Evolutionary conservation across 257 asterid species (phyloP).

Genomic region (Buddleja alternifolia): DNA sequence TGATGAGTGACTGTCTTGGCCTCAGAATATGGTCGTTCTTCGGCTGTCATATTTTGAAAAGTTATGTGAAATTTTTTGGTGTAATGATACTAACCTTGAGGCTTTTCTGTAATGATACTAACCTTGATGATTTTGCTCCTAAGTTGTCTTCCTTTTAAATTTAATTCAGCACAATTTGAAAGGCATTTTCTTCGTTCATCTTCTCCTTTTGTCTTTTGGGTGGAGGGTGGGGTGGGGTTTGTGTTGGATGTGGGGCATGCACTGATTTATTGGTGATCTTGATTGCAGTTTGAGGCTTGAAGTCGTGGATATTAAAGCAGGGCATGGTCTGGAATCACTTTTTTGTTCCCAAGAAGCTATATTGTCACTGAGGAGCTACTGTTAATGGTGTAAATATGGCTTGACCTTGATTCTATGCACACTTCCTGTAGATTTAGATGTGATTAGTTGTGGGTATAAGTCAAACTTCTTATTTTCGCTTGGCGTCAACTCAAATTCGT

Average conservation of each 20-base stretch:
- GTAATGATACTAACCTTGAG: background rate
- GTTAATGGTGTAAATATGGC: slow-evolving; percentile 9
- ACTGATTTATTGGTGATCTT: background rate
- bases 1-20: slow-evolving; percentile 5
- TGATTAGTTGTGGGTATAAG: background rate
- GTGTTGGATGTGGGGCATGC: background rate
- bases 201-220: too few relatives aligned
- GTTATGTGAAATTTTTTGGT: background rate
- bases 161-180: background rate
- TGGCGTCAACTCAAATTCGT: background rate
- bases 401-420: background rate
- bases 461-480: background rate
- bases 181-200: background rate
- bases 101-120: too few relatives aligned
- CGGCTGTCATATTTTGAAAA: background rate
- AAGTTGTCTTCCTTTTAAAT: background rate
- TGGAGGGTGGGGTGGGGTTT: background rate
- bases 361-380: background rate
- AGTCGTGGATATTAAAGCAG: background rate
- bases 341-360: background rate
- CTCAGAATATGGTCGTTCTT: background rate
- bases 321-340: background rate
- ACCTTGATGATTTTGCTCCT: background rate
- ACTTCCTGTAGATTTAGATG: background rate
- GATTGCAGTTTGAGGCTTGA: background rate